Evolutionary conservation across 139 green algal genomes (phyloP).

Genomic region (Closterium sp.): DNA sequence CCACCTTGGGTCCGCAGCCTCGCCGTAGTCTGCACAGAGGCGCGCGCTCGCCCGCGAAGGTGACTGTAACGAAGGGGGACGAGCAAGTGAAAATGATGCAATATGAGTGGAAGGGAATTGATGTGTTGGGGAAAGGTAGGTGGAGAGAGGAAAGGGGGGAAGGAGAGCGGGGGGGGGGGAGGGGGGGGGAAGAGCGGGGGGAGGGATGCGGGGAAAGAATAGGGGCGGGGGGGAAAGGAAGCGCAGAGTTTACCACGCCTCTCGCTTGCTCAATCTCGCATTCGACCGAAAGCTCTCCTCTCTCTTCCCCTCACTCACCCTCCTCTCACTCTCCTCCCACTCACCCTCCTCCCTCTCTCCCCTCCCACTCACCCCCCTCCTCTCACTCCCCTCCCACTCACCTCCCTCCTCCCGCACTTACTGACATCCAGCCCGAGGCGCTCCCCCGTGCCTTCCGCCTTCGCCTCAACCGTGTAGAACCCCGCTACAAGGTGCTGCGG

Average conservation of each 20-base stretch:
- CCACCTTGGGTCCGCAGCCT: not conserved
- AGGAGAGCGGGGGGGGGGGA: no score
- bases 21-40: not conserved
- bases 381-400: not conserved
- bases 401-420: not conserved
- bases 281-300: no score
- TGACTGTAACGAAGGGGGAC: not conserved
- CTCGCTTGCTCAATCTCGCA: no score
- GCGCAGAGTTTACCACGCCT: no score
- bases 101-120: not conserved
- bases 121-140: not conserved
- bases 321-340: not conserved
- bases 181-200: no score
- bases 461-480: conserved; percentile 45
- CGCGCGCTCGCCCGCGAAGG: not conserved
- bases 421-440: conserved; percentile 33
- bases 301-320: not conserved
- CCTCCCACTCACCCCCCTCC: not conserved
- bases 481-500: conserved; percentile 29
- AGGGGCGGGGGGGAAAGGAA: no score
- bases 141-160: no score
- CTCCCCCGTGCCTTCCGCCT: conserved; percentile 26
- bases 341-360: not conserved
- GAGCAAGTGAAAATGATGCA: not conserved
- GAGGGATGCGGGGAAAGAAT: not conserved